Percentiles rank a stretch among this genome's conserved stretches.
phyloP scores from a whole-genome alignment of 202 grass and related monocot species.

The Dendrocalamus latiflorus region DNA sequence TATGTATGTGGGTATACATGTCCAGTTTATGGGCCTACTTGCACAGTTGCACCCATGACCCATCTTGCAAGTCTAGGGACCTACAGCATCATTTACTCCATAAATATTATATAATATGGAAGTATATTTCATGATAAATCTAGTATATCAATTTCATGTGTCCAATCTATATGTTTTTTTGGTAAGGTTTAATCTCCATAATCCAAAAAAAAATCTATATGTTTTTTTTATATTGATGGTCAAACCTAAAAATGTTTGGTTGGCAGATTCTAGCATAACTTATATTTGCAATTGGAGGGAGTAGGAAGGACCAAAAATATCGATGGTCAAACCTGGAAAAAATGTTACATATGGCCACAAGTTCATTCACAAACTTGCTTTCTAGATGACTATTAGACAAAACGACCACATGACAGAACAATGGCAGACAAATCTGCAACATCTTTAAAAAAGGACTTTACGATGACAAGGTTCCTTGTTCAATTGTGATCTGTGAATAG shows the following conservation, averaged over 20 bases:
- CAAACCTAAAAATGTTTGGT: neutral
- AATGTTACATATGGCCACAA: neutral
- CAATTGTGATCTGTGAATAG: neutral
- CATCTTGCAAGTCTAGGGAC: neutral
- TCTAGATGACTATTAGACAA: neutral
- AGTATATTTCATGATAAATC: constrained; percentile 3
- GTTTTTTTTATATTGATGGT: neutral
- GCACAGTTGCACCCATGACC: neutral
- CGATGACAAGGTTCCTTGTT: neutral
- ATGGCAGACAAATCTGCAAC: neutral
- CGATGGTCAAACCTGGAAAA: neutral
- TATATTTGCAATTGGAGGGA: too few relatives aligned
- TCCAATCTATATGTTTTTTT: neutral
- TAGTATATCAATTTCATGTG: neutral
- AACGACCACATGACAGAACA: neutral
- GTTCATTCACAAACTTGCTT: neutral
- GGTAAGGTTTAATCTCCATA: too few relatives aligned
- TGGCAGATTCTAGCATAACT: neutral
- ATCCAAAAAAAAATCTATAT: too few relatives aligned
- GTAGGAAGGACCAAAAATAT: neutral
- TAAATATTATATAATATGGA: neutral
- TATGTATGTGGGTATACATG: neutral
- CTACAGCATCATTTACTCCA: neutral
- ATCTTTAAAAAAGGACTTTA: neutral
- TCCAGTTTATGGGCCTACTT: neutral